These are phyloP conservation scores for Musa troglodytarum DNA, from an alignment of 176 grass and related monocot genomes.

Conservation along the genomic window DNA sequence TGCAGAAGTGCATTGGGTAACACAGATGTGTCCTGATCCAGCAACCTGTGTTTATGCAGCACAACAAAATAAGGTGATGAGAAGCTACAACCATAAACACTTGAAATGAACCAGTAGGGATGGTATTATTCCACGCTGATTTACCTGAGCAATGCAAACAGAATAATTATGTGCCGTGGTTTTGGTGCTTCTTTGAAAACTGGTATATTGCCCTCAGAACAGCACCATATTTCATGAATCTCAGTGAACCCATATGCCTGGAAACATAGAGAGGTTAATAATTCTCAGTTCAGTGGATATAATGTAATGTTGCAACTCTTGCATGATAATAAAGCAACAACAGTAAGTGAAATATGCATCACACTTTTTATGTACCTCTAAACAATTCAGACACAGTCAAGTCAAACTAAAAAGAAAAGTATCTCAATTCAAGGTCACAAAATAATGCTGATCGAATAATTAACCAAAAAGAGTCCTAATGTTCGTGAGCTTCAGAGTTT, in stretches of 20 bases:
- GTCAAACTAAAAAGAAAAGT: not conserved
- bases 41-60: too few relatives aligned
- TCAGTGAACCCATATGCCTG: constrained; percentile 88
- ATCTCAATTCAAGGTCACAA: not conserved
- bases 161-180: constrained; percentile 45
- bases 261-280: constrained; percentile 12
- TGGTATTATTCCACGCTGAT: not conserved
- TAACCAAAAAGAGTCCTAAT: not conserved
- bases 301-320: not conserved
- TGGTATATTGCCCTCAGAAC: constrained; percentile 72
- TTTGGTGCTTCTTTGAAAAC: constrained; percentile 87
- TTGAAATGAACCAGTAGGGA: too few relatives aligned
- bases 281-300: not conserved
- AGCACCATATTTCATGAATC: constrained; percentile 54
- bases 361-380: not conserved
- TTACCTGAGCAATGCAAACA: not conserved
- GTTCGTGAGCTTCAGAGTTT: not conserved
- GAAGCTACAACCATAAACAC: too few relatives aligned
- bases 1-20: too few relatives aligned
- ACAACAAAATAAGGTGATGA: too few relatives aligned
- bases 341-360: not conserved
- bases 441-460: not conserved
- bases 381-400: not conserved
- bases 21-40: too few relatives aligned
- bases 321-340: not conserved